Conservation (phyloP, 2,329 filamentous ascomycete species). For the Fusarium veterinarium region DNA sequence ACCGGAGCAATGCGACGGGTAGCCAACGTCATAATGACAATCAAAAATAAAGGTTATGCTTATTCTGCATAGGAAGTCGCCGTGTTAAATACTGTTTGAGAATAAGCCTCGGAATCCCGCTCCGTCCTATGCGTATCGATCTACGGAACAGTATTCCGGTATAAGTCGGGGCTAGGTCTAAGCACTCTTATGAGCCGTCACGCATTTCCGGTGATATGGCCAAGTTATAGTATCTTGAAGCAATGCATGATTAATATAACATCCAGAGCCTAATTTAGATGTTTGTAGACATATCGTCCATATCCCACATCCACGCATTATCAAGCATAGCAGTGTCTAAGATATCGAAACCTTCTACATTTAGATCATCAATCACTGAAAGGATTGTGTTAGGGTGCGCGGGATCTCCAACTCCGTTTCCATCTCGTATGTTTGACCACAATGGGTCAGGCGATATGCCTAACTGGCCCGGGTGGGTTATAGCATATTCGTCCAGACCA, state of each 20-base stretch:
- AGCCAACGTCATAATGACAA: neutral
- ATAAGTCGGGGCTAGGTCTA: neutral
- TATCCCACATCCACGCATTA: slow-evolving; percentile 30
- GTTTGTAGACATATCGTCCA: slow-evolving; percentile 1
- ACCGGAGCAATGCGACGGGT: neutral
- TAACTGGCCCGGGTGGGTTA: slow-evolving; percentile 3
- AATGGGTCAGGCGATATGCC: slow-evolving; percentile 29
- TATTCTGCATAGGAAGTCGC: neutral
- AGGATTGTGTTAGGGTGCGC: slow-evolving; percentile 22
- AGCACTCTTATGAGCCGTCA: neutral
- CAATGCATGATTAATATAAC: neutral
- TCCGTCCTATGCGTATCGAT: neutral
- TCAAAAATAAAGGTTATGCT: neutral
- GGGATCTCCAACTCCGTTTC: neutral
- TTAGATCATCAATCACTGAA: slow-evolving; percentile 33
- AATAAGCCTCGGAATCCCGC: neutral
- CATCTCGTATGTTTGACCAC: slow-evolving; percentile 25
- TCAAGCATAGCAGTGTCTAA: slow-evolving; percentile 24
- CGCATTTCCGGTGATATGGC: neutral
- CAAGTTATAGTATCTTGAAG: neutral
- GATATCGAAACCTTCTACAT: slow-evolving; percentile 5
- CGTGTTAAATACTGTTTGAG: neutral
- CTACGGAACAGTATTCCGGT: slow-evolving; percentile 14
- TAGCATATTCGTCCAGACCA: slow-evolving; percentile 18
- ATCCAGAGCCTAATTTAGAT: neutral